Conservation (phyloP, 805 yeast genomes). For the Kurtzmaniella fragi region DNA sequence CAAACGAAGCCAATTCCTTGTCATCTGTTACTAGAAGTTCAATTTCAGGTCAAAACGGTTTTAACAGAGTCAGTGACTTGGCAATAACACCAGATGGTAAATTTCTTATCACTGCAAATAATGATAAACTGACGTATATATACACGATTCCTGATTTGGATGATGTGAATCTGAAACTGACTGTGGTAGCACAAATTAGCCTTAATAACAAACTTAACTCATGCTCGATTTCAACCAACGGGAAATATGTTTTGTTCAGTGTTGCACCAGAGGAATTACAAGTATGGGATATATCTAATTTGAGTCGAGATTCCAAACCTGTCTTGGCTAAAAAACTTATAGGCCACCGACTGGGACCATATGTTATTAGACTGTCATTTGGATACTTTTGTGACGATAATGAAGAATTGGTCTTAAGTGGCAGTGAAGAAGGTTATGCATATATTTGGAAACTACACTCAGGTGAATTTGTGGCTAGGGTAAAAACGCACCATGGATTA, state of each 20-base stretch:
- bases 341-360: constrained; percentile 69
- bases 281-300: constrained; percentile 62
- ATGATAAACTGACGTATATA: constrained; percentile 56
- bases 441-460: constrained; percentile 75
- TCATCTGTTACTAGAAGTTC: not conserved
- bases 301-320: constrained; percentile 33
- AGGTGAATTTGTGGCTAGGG: constrained; percentile 58
- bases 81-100: constrained; percentile 63
- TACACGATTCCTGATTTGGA: constrained; percentile 44
- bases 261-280: constrained; percentile 73
- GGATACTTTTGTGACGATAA: constrained; percentile 50
- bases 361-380: constrained; percentile 70
- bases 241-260: constrained; percentile 55
- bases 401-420: constrained; percentile 70
- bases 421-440: constrained; percentile 75
- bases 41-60: constrained; percentile 15
- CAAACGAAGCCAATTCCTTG: not conserved
- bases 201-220: constrained; percentile 62
- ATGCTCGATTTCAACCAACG: constrained; percentile 50
- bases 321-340: constrained; percentile 56
- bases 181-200: constrained; percentile 41
- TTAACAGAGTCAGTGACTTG: constrained; percentile 60
- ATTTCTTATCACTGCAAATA: constrained; percentile 58
- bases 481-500: constrained; percentile 59
- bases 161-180: constrained; percentile 26